These are phyloP conservation scores for Capsicum pubescens DNA, from an alignment of 257 asterid species.

Conservation along the genomic window DNA sequence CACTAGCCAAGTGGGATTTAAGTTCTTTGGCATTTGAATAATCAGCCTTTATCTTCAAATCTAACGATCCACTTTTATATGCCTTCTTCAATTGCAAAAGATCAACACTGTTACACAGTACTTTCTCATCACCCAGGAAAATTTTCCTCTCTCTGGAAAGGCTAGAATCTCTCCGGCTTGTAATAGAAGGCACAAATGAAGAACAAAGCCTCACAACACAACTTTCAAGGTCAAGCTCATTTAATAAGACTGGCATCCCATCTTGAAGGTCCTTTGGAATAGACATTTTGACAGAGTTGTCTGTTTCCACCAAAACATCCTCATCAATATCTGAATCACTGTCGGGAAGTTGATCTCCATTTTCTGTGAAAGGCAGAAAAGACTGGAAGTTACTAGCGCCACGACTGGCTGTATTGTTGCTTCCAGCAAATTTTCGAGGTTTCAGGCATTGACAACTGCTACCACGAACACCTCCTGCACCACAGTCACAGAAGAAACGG, in stretches of 20 bases:
- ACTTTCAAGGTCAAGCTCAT: slow-evolving; percentile 77
- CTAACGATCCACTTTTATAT: slow-evolving; percentile 95
- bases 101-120: slow-evolving; percentile 68
- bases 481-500: slow-evolving; percentile 98
- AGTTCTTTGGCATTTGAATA: slow-evolving; percentile 96
- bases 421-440: slow-evolving; percentile 86
- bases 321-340: slow-evolving; percentile 94
- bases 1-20: slow-evolving; percentile 86
- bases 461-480: slow-evolving; percentile 99
- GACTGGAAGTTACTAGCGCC: slow-evolving; percentile 70
- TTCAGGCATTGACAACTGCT: slow-evolving; percentile 96
- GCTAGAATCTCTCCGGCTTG: slow-evolving; percentile 67
- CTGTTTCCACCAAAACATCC: slow-evolving; percentile 68
- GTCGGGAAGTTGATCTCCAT: slow-evolving; percentile 85
- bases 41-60: slow-evolving; percentile 96
- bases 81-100: slow-evolving; percentile 94
- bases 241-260: slow-evolving; percentile 69
- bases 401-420: slow-evolving; percentile 59
- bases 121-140: slow-evolving; percentile 66
- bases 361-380: slow-evolving; percentile 79
- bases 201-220: slow-evolving; percentile 76
- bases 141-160: slow-evolving; percentile 69
- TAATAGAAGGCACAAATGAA: slow-evolving; percentile 72
- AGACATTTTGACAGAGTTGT: slow-evolving; percentile 62
- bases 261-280: slow-evolving; percentile 82